Evolutionary conservation across 2,329 filamentous ascomycete species (phyloP).

Genomic region (Phyllosticta capitalensis): DNA sequence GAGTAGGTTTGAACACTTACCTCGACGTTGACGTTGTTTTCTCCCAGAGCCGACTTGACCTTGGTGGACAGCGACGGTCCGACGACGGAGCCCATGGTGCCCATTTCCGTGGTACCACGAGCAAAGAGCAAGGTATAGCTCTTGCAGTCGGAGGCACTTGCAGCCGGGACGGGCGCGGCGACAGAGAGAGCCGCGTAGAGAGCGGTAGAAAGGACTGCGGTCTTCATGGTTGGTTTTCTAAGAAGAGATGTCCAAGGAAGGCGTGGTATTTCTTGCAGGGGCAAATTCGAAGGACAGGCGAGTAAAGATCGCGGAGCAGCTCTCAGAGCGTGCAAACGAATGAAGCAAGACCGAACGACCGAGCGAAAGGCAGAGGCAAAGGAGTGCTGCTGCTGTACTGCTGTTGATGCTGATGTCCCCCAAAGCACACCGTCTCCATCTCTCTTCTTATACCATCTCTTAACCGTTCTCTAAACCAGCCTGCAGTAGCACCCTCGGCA

Average conservation of each 20-base stretch:
- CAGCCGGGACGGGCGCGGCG: background rate
- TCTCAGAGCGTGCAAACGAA: background rate
- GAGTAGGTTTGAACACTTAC: background rate
- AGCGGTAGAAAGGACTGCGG: background rate
- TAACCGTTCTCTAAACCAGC: background rate
- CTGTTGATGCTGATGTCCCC: background rate
- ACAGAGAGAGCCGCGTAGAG: background rate
- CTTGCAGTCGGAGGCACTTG: background rate
- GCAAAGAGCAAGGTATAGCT: conserved; percentile 45
- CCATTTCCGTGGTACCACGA: conserved; percentile 44
- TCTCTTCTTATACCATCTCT: background rate
- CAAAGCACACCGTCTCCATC: background rate
- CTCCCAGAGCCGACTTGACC: conserved; percentile 33
- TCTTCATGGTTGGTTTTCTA: background rate
- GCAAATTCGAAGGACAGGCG: background rate
- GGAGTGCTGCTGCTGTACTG: background rate
- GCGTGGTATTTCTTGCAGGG: background rate
- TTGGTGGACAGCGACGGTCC: conserved; percentile 44
- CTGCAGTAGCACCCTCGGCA: background rate
- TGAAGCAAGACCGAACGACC: background rate
- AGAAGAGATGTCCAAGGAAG: background rate
- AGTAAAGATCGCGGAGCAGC: background rate
- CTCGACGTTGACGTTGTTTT: conserved; percentile 31
- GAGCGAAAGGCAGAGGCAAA: background rate
- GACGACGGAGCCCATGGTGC: conserved; percentile 42